phyloP scores from a whole-genome alignment of 2,329 filamentous ascomycete species.

The Colletotrichum tanaceti region DNA sequence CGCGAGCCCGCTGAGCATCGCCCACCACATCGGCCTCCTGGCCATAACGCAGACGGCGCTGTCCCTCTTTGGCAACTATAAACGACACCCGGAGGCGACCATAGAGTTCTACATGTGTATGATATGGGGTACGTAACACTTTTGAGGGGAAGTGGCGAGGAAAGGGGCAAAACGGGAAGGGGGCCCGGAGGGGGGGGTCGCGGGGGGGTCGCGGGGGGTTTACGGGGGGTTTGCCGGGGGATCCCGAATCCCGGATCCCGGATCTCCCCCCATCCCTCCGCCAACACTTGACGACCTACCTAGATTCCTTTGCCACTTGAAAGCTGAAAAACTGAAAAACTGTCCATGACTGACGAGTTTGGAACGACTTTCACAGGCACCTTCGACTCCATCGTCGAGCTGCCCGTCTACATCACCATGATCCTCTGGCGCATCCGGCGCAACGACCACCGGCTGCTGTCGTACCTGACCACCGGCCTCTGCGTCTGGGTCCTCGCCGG shows the following conservation, averaged over 20 bases:
- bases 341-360: constrained; percentile 1
- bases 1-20: constrained; percentile 39
- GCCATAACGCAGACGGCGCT: constrained; percentile 39
- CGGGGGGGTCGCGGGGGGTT: too few relatives aligned
- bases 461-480: constrained; percentile 21
- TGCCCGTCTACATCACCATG: constrained; percentile 38
- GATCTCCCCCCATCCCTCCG: too few relatives aligned
- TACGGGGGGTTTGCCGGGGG: too few relatives aligned
- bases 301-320: too few relatives aligned
- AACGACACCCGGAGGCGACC: constrained; percentile 25
- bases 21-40: constrained; percentile 40
- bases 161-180: too few relatives aligned
- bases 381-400: constrained; percentile 35
- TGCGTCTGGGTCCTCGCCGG: constrained; percentile 27
- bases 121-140: constrained; percentile 33
- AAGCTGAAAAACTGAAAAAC: not conserved
- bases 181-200: too few relatives aligned
- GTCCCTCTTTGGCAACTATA: constrained; percentile 32
- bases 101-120: constrained; percentile 41
- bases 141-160: too few relatives aligned
- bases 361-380: not conserved
- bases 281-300: too few relatives aligned
- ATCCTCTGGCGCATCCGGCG: constrained; percentile 37
- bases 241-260: too few relatives aligned
- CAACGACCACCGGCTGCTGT: constrained; percentile 22